These are phyloP conservation scores for Calonectria multiphialidica DNA, from an alignment of 2,329 filamentous ascomycete genomes.

Conservation along the genomic window DNA sequence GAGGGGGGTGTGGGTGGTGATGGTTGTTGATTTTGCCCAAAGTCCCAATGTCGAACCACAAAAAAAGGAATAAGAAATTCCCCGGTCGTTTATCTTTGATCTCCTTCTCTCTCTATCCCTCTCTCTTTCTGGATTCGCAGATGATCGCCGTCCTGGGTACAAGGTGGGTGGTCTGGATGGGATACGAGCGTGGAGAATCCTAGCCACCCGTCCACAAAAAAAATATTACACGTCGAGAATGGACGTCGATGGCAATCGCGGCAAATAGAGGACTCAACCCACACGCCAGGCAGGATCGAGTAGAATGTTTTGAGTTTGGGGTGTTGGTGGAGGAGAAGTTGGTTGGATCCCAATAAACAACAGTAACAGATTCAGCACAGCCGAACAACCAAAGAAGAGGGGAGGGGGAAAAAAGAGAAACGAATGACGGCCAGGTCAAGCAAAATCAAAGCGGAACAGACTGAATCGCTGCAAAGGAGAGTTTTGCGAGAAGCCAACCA, in stretches of 20 bases:
- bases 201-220: neutral
- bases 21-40: neutral
- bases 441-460: neutral
- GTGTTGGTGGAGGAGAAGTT: neutral
- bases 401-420: neutral
- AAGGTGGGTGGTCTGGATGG: neutral
- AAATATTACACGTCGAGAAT: neutral
- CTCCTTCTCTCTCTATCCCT: neutral
- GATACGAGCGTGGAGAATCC: neutral
- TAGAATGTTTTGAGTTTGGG: neutral
- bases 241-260: neutral
- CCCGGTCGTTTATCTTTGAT: too few relatives aligned
- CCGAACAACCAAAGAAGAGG: neutral
- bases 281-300: neutral
- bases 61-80: neutral
- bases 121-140: neutral
- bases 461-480: neutral
- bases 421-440: neutral
- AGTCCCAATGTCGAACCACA: neutral
- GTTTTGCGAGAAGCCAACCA: neutral
- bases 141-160: neutral
- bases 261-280: neutral
- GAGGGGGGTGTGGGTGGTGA: too few relatives aligned
- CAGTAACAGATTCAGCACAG: constrained; percentile 1
- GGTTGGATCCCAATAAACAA: neutral